Evolutionary conservation across 805 yeast genomes (phyloP).

Genomic region (Nakazawaea holstii): DNA sequence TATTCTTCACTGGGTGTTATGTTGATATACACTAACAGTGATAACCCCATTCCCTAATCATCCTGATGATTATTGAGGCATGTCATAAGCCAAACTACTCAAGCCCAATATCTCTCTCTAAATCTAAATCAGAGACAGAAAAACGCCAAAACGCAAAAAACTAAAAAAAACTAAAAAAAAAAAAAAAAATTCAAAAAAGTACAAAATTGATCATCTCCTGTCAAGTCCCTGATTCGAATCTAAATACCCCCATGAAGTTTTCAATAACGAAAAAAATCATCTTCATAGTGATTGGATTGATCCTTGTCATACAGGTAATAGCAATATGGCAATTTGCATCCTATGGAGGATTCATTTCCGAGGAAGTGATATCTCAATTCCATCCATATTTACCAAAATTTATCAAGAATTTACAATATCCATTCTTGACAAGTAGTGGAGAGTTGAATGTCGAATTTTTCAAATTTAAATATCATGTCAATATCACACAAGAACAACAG

Average conservation of each 20-base stretch:
- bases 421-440: slow-evolving; percentile 1
- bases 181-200: no score
- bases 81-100: no score
- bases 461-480: slow-evolving; percentile 7
- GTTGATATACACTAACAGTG: no score
- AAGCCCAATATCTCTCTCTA: no score
- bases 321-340: not conserved
- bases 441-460: slow-evolving; percentile 3
- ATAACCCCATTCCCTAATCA: no score
- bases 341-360: slow-evolving; percentile 2
- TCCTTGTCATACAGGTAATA: not conserved
- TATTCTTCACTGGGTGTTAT: no score
- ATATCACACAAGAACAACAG: slow-evolving; percentile 22
- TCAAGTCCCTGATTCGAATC: not conserved
- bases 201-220: not conserved
- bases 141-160: no score
- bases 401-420: slow-evolving; percentile 4
- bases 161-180: no score
- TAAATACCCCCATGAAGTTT: not conserved
- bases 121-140: no score
- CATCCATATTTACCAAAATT: slow-evolving; percentile 8
- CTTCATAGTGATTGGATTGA: not conserved
- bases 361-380: slow-evolving; percentile 2
- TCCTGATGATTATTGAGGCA: no score
- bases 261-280: not conserved